Percentiles rank a stretch among this genome's conserved stretches.
phyloP scores from a whole-genome alignment of 176 grass and related monocot species.

The Triticum timopheevii region DNA sequence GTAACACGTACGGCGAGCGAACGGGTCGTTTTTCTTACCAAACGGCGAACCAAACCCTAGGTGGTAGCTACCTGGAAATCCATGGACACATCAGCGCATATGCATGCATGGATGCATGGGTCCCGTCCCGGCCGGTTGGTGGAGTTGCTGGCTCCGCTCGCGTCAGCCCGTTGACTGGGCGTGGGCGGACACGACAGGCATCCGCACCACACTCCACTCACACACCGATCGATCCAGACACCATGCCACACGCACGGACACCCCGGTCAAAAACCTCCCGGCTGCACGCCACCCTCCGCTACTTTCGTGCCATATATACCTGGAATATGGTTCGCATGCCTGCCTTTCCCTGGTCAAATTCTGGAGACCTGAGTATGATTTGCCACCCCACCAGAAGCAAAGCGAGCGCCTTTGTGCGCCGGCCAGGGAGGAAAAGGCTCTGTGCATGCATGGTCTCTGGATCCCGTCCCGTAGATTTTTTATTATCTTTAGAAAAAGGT shows the following conservation, averaged over 20 bases:
- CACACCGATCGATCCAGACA: not conserved
- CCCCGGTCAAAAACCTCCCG: not conserved
- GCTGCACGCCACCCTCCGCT: not conserved
- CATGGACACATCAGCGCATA: not conserved
- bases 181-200: not conserved
- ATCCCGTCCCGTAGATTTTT: no score
- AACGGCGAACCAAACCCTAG: not conserved
- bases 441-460: not conserved
- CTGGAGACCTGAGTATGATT: not conserved
- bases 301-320: not conserved
- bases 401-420: not conserved
- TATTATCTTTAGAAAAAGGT: no score
- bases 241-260: not conserved
- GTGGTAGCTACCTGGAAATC: not conserved
- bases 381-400: not conserved
- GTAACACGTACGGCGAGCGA: no score
- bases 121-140: not conserved
- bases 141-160: not conserved
- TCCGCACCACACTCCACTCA: not conserved
- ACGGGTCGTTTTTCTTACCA: not conserved
- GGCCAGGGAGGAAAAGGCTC: not conserved
- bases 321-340: not conserved
- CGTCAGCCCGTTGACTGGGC: not conserved
- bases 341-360: not conserved
- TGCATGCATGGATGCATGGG: not conserved